Evolutionary conservation across 352 stramenopile species (phyloP), one percentile per base, ranked within the genome.

Genomic region (Phytophthora sansomeana): DNA sequence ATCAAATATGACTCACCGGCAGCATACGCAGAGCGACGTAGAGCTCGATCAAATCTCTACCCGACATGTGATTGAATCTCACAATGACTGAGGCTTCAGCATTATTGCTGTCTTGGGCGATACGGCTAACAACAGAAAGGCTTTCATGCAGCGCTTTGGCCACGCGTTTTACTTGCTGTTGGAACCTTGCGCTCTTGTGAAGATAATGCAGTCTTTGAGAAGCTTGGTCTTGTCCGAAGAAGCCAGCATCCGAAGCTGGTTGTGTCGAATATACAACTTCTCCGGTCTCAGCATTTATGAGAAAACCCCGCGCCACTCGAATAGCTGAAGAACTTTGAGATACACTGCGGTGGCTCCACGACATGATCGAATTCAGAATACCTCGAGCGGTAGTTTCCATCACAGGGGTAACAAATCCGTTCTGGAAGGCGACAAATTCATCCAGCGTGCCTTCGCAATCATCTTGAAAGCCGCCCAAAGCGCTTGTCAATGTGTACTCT

Each of bases 401-500:
- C 4, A 85, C 67, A 0, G 59, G 46, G 24, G 53, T 43, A 4
- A 87, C 72, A 26, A 83, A 75, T 2, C 46, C 53, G 57, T 46
- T 64, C 26, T 86, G 75, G 48, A 90, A 90, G 7, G 29, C 29
- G 5, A 77, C 28, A 44, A 90, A 90, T 28, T 64, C 58, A 16
- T 81, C 72, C 35, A 77, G 53, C 5, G 80, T 85, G 36, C 72
- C 70, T 16, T 69, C 56, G 44, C 24, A 69, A 6, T 39, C 53
- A 16, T 69, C 49, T 42, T 67, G 36, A 33, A 75, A 63, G 4
- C 67, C 70, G 39, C 51, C 65, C 11, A 90, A 53, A 19, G 79
- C 81, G 6, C 38, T 82, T 8, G 77, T 66, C 24, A 90, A 66
- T 17, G 79, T 89, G 60, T 90, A 90, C 13, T 74, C 64, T 32